Conservation (phyloP, 257 asterid genomes). For the Misopates orontium region DNA sequence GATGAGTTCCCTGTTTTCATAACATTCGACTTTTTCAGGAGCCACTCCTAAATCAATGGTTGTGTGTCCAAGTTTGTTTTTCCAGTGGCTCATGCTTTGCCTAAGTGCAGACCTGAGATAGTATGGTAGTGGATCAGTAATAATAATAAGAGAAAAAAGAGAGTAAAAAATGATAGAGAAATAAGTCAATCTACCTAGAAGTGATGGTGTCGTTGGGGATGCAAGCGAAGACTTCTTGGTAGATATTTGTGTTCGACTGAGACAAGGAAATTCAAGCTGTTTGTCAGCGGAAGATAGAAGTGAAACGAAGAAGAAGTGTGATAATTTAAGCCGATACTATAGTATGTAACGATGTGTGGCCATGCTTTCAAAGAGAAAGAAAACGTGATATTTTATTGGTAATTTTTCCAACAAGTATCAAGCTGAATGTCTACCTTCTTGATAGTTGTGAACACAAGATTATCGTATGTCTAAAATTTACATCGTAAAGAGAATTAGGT, state of each 20-base stretch:
- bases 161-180: background rate
- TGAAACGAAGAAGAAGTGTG: too few species aligned
- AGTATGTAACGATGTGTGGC: too few species aligned
- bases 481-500: too few species aligned
- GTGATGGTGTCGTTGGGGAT: slow-evolving; percentile 79
- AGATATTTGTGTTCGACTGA: slow-evolving; percentile 78
- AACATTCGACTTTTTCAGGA: slow-evolving; percentile 50
- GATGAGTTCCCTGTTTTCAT: slow-evolving; percentile 41
- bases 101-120: slow-evolving; percentile 68
- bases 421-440: background rate
- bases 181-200: slow-evolving; percentile 56
- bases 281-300: slow-evolving; percentile 5
- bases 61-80: slow-evolving; percentile 74
- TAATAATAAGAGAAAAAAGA: background rate
- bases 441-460: too few species aligned
- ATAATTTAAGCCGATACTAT: too few species aligned
- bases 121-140: slow-evolving; percentile 1
- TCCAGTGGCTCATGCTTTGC: slow-evolving; percentile 72
- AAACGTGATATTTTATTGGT: background rate
- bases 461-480: too few species aligned
- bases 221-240: slow-evolving; percentile 84
- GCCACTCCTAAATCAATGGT: slow-evolving; percentile 94
- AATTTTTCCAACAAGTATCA: background rate
- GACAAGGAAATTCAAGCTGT: background rate
- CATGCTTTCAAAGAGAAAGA: too few species aligned